Conservation (phyloP, 2,329 filamentous ascomycete genomes). For the Rhynchosporium agropyri region DNA sequence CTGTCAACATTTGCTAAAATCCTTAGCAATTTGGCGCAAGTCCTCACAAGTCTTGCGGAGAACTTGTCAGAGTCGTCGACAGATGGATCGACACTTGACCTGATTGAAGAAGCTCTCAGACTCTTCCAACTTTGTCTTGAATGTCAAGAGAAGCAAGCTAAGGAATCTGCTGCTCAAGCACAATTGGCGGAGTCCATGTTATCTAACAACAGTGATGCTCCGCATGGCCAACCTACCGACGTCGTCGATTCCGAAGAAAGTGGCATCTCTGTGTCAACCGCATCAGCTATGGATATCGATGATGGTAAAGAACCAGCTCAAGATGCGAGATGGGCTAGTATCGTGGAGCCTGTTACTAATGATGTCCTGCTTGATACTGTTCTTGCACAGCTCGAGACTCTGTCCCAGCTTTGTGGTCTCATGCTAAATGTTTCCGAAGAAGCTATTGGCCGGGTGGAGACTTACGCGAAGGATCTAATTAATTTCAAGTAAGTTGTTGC, state of each 20-base stretch:
- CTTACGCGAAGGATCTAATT: constrained; percentile 19
- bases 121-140: constrained; percentile 59
- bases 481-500: constrained; percentile 11
- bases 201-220: constrained; percentile 26
- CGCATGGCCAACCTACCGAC: constrained; percentile 6
- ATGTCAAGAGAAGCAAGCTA: constrained; percentile 54
- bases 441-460: constrained; percentile 6
- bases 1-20: constrained; percentile 22
- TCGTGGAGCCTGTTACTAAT: constrained; percentile 68
- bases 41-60: constrained; percentile 68
- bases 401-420: constrained; percentile 54
- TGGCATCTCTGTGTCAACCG: constrained; percentile 31
- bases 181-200: constrained; percentile 38
- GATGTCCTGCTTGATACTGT: constrained; percentile 68
- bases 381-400: constrained; percentile 62
- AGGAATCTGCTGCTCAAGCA: constrained; percentile 45
- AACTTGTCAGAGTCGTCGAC: constrained; percentile 48
- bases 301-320: constrained; percentile 46
- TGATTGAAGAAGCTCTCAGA: constrained; percentile 63
- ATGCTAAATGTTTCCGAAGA: constrained; percentile 3
- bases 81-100: constrained; percentile 47
- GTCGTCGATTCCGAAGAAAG: constrained; percentile 46
- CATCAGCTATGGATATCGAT: constrained; percentile 28
- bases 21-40: constrained; percentile 65
- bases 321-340: constrained; percentile 64